Evolutionary conservation across 2,329 filamentous ascomycete species (phyloP).

Genomic region (Ustilaginoidea virens): DNA sequence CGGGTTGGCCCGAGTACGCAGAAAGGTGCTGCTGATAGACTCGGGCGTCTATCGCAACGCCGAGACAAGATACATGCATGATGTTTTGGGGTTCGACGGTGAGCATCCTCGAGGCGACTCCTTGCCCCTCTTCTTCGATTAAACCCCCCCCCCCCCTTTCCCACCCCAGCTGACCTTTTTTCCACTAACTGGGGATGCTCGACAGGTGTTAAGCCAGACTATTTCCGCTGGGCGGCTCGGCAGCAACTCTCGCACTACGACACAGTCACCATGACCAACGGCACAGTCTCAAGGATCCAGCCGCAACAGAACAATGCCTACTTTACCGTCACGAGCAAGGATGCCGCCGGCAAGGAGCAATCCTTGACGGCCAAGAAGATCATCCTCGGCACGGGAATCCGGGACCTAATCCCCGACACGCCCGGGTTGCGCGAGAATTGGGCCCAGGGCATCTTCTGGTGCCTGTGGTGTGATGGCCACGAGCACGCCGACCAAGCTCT

Average conservation of each 20-base stretch:
- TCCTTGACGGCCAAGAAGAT: conserved; percentile 34
- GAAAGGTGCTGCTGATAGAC: conserved; percentile 40
- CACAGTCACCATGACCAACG: conserved; percentile 33
- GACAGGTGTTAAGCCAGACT: conserved; percentile 37
- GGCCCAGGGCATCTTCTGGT: conserved; percentile 47
- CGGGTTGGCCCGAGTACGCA: conserved; percentile 40
- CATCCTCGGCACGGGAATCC: conserved; percentile 40
- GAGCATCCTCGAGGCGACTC: conserved; percentile 4
- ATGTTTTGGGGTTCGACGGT: conserved; percentile 46
- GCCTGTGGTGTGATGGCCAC: conserved; percentile 48
- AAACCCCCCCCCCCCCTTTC: no score
- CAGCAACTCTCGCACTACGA: conserved; percentile 34
- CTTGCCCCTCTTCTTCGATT: background rate
- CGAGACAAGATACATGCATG: conserved; percentile 42
- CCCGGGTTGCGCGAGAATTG: conserved; percentile 39
- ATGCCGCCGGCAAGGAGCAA: conserved; percentile 8
- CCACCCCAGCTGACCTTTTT: background rate
- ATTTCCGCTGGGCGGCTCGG: conserved; percentile 38
- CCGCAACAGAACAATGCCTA: conserved; percentile 22
- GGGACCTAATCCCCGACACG: conserved; percentile 36
- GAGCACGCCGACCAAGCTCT: conserved; percentile 44
- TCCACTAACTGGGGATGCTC: no score
- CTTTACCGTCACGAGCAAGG: conserved; percentile 25
- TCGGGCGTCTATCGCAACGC: conserved; percentile 42
- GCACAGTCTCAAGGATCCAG: conserved; percentile 31